Percentiles rank a stretch among this genome's conserved stretches.
Conservation (phyloP, 352 stramenopile genomes). For the Globisporangium uncinulatum region DNA sequence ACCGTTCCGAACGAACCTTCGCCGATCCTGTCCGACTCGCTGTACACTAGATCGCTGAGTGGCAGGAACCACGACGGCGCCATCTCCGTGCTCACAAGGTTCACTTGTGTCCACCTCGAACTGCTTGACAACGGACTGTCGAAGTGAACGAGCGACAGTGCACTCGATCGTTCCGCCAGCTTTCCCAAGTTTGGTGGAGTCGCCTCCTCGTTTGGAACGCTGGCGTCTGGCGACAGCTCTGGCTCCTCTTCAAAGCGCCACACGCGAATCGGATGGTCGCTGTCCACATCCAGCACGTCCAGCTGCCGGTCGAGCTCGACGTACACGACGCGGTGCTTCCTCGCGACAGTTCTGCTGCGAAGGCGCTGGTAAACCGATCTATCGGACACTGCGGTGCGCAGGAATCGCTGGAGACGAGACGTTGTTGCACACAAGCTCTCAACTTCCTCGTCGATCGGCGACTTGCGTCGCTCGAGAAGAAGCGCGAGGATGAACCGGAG, state of each 20-base stretch:
- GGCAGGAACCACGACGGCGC: not conserved
- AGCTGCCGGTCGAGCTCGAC: slow-evolving; percentile 4
- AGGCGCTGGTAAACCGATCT: not conserved
- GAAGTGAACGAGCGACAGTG: not conserved
- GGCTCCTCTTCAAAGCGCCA: not conserved
- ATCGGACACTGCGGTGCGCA: not conserved
- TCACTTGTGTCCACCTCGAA: not conserved
- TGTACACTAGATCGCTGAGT: slow-evolving; percentile 2
- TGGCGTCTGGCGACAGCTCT: not conserved
- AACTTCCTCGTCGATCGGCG: not conserved
- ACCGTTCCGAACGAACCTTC: slow-evolving; percentile 1
- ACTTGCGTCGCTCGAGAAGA: not conserved
- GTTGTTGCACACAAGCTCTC: not conserved
- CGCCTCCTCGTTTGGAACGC: not conserved
- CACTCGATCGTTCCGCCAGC: not conserved
- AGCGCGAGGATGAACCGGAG: not conserved
- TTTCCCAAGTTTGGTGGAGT: not conserved
- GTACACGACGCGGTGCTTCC: slow-evolving; percentile 2
- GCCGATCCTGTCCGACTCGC: not conserved
- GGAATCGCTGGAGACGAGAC: not conserved
- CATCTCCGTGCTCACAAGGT: not conserved
- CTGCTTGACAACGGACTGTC: not conserved
- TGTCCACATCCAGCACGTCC: not conserved
- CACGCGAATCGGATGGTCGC: not conserved
- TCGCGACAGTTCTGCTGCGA: not conserved